These are phyloP conservation scores for Xylaria intraflava DNA, from an alignment of 495 filamentous ascomycete species.

Conservation along the genomic window DNA sequence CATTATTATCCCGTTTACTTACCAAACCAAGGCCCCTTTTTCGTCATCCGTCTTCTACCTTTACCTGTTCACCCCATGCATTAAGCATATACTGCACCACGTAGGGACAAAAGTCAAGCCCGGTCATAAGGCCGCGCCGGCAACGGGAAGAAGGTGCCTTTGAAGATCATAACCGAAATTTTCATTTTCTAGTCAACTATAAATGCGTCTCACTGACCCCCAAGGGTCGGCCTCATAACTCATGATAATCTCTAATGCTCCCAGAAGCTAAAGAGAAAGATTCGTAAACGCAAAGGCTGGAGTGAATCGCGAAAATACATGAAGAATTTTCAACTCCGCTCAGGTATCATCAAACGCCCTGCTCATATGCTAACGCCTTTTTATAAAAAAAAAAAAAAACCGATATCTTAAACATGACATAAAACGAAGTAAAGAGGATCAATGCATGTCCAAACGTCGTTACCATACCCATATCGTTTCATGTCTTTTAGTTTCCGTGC, in stretches of 20 bases:
- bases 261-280: slow-evolving; percentile 1
- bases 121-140: no score
- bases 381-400: neutral
- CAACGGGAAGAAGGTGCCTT: no score
- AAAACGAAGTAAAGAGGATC: neutral
- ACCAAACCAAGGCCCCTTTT: neutral
- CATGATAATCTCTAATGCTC: slow-evolving; percentile 9
- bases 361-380: neutral
- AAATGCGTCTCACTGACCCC: neutral
- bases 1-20: neutral
- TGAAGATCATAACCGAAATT: neutral
- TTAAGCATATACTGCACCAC: no score
- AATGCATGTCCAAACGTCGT: slow-evolving; percentile 1
- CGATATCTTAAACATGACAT: neutral
- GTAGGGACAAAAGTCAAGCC: no score
- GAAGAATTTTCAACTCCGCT: slow-evolving; percentile 12
- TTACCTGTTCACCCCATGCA: neutral
- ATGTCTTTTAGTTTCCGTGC: neutral
- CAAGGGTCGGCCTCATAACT: slow-evolving; percentile 4
- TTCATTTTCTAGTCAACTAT: neutral
- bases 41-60: neutral
- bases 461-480: neutral
- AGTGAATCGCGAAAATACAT: slow-evolving; percentile 1
- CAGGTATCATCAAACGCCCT: slow-evolving; percentile 13
- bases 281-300: slow-evolving; percentile 1